Base-by-base conservation (phyloP, 768 basidiomycete species). In the Sutorius australiensis region DNA sequence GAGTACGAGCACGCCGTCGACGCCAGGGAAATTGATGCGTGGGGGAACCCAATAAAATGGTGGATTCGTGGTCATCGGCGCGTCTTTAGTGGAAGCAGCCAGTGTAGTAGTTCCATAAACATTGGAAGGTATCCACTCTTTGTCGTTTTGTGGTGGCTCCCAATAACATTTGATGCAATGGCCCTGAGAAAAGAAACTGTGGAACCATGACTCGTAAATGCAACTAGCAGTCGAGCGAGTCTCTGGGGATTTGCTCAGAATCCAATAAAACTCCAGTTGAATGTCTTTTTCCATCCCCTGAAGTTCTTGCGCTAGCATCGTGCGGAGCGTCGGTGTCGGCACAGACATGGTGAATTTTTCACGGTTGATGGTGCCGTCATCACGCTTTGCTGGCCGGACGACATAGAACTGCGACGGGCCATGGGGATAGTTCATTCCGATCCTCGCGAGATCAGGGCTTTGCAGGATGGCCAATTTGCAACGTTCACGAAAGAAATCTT, bases 51-150 rank as follows among this genome's bases (percentile, higher is more conserved):
- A 38, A 12, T 12, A 39, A 17, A 6, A 39, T 39, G 38, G 38
- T 2, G 19, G 19, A 0, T 10, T 6, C 12, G 6, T 0, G 12
- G 16, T 12, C 11, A 0, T 5, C 12, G 4, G 6, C 19, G 19
- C 38, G 0, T 13, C 12, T 12, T 3, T 4, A 6, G 28, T 44
- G 5, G 30, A 41, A 14, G 40, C 21, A 41, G 40, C 33, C 12
- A 3, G 10, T 9, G 32, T 32, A 32, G 9, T 10, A 4, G 24
- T 32, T 32, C 32, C 10, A 12, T 12, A 10, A 32, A 32, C 32
- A 10, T 12, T 32, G 10, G 32, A 32, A 24, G 4, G 24, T 4
- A 4, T 24, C 24, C 24, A 24, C 24, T 24, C 24, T 32, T 32
- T 8, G 31, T 32, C 10, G 12, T 12, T 16, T 12, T 7, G 13